These are phyloP conservation scores for Pyrenophora tritici-repentis DNA, from an alignment of 2,329 filamentous ascomycete species.

Conservation along the genomic window DNA sequence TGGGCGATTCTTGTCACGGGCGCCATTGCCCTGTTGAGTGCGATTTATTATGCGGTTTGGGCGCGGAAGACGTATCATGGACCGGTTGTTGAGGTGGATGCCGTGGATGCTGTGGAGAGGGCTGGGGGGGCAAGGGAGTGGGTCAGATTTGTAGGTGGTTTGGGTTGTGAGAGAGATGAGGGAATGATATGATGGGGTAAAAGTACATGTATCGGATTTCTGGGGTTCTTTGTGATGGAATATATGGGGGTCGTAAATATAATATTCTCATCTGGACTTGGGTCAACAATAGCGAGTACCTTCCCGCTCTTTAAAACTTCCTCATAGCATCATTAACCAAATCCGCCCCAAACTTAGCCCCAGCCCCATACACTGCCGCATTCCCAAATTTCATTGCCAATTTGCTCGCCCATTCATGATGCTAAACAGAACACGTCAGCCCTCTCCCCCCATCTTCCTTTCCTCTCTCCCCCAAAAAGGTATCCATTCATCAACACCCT, in stretches of 20 bases:
- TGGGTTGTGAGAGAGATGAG: too few species aligned
- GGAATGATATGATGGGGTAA: too few species aligned
- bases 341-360: slow-evolving; percentile 27
- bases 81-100: slow-evolving; percentile 29
- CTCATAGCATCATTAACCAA: slow-evolving; percentile 28
- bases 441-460: background rate
- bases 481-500: too few species aligned
- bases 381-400: slow-evolving; percentile 27
- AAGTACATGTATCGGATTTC: too few species aligned
- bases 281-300: too few species aligned
- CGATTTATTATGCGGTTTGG: slow-evolving; percentile 31
- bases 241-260: background rate
- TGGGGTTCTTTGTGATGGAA: too few species aligned
- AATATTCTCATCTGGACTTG: too few species aligned
- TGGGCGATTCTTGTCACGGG: slow-evolving; percentile 34
- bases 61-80: slow-evolving; percentile 33
- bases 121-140: too few species aligned
- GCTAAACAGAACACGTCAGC: slow-evolving; percentile 6
- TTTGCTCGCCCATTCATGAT: slow-evolving; percentile 28
- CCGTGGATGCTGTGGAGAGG: background rate
- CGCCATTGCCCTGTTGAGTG: slow-evolving; percentile 20
- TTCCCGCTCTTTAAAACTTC: slow-evolving; percentile 15
- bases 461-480: background rate
- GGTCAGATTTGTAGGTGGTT: too few species aligned
- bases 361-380: slow-evolving; percentile 23